Evolutionary conservation across 306 rosid species (phyloP).

Genomic region (Acacia melanoxylon): DNA sequence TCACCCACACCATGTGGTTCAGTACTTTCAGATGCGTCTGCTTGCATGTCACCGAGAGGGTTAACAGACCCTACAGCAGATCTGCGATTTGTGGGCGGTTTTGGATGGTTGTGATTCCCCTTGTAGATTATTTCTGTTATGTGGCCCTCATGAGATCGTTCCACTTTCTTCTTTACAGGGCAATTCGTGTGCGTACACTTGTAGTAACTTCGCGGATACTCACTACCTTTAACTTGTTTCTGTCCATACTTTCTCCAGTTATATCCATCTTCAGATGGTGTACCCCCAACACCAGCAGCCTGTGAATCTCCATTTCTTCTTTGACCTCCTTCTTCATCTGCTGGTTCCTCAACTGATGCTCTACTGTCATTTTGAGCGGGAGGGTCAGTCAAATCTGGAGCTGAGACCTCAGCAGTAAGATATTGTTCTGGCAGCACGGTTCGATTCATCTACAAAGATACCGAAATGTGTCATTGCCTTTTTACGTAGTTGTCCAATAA

Average conservation of each 20-base stretch:
- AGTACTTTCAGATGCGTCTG: conserved; percentile 61
- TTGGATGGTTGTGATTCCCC: conserved; percentile 85
- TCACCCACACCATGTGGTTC: conserved; percentile 60
- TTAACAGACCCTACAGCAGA: conserved; percentile 62
- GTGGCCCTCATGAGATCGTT: conserved; percentile 90
- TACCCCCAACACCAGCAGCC: conserved; percentile 59
- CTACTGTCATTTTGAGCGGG: conserved; percentile 49
- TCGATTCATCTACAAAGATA: conserved; percentile 50
- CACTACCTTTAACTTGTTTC: conserved; percentile 96
- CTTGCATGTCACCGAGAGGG: conserved; percentile 59
- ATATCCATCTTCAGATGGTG: conserved; percentile 84
- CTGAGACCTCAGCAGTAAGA: conserved; percentile 58
- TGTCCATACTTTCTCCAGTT: conserved; percentile 98
- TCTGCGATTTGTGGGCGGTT: conserved; percentile 81
- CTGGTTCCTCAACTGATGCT: conserved; percentile 65
- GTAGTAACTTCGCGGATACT: conserved; percentile 92
- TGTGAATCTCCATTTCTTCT: conserved; percentile 65
- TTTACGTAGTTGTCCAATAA: conserved; percentile 10
- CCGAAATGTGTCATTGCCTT: conserved; percentile 9
- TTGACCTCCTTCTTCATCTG: conserved; percentile 71
- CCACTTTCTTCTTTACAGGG: conserved; percentile 91
- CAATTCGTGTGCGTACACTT: conserved; percentile 88
- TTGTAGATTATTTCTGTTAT: conserved; percentile 93
- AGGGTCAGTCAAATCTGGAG: conserved; percentile 47
- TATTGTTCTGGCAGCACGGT: conserved; percentile 53